phyloP scores from a whole-genome alignment of 345 rosid species.

The Rhodomyrtus tomentosa region DNA sequence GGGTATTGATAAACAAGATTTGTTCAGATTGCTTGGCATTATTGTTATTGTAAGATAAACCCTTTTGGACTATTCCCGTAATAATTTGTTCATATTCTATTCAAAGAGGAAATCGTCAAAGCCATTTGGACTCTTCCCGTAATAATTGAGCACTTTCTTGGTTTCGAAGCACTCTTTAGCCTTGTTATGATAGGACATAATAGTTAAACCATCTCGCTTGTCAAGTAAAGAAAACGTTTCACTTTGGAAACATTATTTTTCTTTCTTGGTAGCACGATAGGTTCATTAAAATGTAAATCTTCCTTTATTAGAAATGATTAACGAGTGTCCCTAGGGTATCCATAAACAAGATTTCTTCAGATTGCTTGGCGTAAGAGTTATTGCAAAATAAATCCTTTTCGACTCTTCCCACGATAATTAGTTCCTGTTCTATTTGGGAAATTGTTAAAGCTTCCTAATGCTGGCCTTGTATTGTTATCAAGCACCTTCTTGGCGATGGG shows the following conservation, averaged over 20 bases:
- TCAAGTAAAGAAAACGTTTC: neutral
- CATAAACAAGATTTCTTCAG: fast-evolving
- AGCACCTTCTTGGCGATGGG: neutral
- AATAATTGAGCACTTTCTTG: no score
- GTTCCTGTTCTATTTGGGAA: fast-evolving
- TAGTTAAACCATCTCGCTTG: no score
- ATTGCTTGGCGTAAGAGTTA: fast-evolving
- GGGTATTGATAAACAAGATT: no score
- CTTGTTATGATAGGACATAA: neutral
- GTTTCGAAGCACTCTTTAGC: fast-evolving
- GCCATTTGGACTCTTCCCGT: no score
- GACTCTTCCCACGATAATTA: fast-evolving
- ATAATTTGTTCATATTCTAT: no score
- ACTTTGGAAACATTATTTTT: neutral
- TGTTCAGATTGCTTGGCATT: no score
- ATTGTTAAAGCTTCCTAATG: neutral
- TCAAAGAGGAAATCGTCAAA: no score
- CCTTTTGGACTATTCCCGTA: no score
- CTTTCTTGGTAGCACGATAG: fast-evolving
- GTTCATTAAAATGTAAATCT: no score
- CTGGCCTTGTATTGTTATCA: neutral
- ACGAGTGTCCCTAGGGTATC: fast-evolving
- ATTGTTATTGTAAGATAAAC: no score
- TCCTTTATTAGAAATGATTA: fast-evolving
- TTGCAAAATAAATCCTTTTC: neutral